Base-by-base conservation (phyloP, 805 yeast genomes). In the Nakazawaea ernobii region DNA sequence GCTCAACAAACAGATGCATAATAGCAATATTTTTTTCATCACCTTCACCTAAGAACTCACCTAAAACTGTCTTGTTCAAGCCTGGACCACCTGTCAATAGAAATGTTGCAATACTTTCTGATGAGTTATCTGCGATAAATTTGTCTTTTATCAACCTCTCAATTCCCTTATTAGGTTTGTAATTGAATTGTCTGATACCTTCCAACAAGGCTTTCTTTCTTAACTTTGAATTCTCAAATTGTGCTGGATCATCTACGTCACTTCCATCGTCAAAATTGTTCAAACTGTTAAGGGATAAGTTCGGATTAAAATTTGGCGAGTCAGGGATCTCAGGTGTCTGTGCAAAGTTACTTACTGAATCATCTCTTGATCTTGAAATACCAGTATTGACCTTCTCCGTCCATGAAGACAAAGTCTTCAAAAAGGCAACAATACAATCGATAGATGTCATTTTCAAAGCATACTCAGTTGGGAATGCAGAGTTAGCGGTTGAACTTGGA, bases 1-100 rank as follows among this genome's bases (percentile, higher is more conserved):
- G 68, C 59, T 91, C 96, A 28, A 92, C 95, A 69, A 94, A 94
- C 6, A 89, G 85, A 64, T 91, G 97, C 97, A 92, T 90, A 35
- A 84, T 80, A 4, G 84, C 82, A 51, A 88, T 79, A 61, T 88
- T 84, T 42, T 74, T 73, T 10, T 84, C 86, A 53, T 83, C 83
- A 32, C 92, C 95, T 57, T 87, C 97, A 46, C 99, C 99, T 50
- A 94, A 69, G 60, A 74, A 94, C 58, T 92, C 98, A 45, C 99
- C 99, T 49, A 95, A 74, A 6, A 79, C 79, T 0, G 91, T 75
- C 60, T 91, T 85, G 60, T 90, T 96, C 45, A 94, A 69, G 0
- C 92, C 86, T 37, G 82, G 89, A 3, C 84, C 84, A 1, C 79
- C 75, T 20, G 66, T 68, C 40, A 88, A 65, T 45, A 94, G 67